A percentile compares a stretch with the other conserved stretches of the same genome.
phyloP scores from a whole-genome alignment of 164 flowering plant species.

The Tetrastigma voinierianum region DNA sequence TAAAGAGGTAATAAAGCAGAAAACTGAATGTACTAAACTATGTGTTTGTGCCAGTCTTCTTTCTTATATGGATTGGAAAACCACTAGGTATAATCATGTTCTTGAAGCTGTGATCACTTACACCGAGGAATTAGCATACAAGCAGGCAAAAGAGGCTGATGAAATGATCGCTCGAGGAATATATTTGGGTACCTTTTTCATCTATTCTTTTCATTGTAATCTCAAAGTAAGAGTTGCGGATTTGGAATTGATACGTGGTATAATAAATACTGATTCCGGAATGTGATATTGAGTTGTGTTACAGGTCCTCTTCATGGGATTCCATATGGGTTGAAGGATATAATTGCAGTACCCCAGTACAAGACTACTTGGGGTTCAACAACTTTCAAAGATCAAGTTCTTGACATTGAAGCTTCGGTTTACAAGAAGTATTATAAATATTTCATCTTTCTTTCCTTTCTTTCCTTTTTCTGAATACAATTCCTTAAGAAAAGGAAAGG shows the following conservation, averaged over 20 bases:
- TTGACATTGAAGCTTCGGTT: slow-evolving; percentile 89
- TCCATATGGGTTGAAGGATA: slow-evolving; percentile 94
- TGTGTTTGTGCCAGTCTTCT: not conserved
- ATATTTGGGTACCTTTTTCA: slow-evolving; percentile 56
- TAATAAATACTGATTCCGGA: not conserved
- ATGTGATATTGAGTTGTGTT: not conserved
- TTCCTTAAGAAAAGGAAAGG: too few relatives aligned
- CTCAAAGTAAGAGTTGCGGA: too few relatives aligned
- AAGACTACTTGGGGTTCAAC: slow-evolving; percentile 91
- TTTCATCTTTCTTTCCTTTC: not conserved
- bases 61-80: not conserved
- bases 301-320: slow-evolving; percentile 96
- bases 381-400: slow-evolving; percentile 70
- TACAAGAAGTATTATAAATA: slow-evolving; percentile 63
- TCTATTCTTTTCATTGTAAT: not conserved
- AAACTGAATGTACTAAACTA: not conserved
- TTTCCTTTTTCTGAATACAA: too few relatives aligned
- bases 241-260: not conserved
- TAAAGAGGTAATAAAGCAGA: slow-evolving; percentile 50
- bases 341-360: slow-evolving; percentile 77
- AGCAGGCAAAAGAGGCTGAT: slow-evolving; percentile 85
- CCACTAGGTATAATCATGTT: slow-evolving; percentile 52
- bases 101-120: slow-evolving; percentile 75
- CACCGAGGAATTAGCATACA: slow-evolving; percentile 82
- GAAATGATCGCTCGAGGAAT: slow-evolving; percentile 61